phyloP scores from a whole-genome alignment of 208 protist genomes.

The Crithidia brevicula region DNA sequence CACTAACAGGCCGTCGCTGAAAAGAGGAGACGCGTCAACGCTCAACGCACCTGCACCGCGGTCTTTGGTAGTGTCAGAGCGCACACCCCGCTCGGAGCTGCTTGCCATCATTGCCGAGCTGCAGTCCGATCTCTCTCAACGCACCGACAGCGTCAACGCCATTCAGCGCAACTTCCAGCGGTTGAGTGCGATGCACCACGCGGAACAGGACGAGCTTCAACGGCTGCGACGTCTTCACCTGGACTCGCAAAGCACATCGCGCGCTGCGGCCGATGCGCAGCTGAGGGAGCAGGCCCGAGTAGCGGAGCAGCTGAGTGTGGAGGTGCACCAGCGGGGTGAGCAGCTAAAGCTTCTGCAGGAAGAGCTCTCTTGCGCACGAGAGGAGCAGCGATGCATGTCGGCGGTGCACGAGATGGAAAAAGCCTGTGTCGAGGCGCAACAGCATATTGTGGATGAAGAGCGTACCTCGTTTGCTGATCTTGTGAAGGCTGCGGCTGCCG shows the following conservation, averaged over 20 bases:
- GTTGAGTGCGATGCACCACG: constrained; percentile 75
- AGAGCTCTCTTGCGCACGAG: background rate
- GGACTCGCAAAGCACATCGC: background rate
- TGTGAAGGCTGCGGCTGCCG: background rate
- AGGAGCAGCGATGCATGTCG: background rate
- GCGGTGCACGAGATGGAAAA: background rate
- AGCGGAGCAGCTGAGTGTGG: background rate
- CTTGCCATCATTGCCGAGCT: constrained; percentile 52
- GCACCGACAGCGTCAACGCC: constrained; percentile 85
- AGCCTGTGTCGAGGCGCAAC: background rate
- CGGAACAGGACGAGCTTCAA: constrained; percentile 53
- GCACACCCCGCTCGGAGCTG: constrained; percentile 39
- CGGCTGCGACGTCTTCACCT: constrained; percentile 32
- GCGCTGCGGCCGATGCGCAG: constrained; percentile 10
- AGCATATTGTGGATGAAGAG: background rate
- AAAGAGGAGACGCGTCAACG: too few species aligned
- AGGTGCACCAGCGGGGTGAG: background rate
- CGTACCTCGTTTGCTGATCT: background rate
- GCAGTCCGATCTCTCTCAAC: constrained; percentile 61
- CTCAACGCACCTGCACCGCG: too few species aligned
- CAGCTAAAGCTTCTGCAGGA: background rate
- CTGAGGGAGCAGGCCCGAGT: background rate
- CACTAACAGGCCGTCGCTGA: too few species aligned
- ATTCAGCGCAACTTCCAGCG: constrained; percentile 92
- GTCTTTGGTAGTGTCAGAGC: constrained; percentile 34